Evolutionary conservation across 1,139 yeast genomes (phyloP).

Genomic region (Kodamaea anthophila): DNA sequence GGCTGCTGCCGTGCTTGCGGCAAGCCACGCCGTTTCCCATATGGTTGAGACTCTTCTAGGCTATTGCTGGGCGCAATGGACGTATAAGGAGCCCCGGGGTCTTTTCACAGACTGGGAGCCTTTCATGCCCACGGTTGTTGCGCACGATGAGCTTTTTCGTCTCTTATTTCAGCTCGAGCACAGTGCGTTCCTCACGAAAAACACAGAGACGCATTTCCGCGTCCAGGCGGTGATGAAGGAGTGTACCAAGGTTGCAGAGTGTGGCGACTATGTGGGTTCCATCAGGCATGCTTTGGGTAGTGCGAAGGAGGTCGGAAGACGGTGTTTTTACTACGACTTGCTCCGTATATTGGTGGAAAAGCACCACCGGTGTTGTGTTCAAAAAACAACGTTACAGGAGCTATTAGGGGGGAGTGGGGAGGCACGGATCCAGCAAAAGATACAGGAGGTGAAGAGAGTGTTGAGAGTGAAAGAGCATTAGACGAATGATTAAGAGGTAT

Average conservation of each 20-base stretch:
- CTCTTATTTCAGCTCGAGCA: no score
- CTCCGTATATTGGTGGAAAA: conserved; percentile 18
- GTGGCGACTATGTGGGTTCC: conserved; percentile 27
- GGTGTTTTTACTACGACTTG: conserved; percentile 23
- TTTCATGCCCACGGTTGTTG: no score
- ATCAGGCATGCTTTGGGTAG: conserved; percentile 28
- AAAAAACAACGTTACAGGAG: conserved; percentile 13
- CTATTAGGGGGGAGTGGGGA: conserved; percentile 3
- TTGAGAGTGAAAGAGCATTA: no score
- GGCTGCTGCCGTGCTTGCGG: no score
- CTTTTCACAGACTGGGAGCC: neutral
- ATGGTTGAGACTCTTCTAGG: no score
- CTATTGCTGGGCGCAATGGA: conserved; percentile 40
- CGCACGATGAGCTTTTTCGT: no score
- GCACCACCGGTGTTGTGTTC: conserved; percentile 30
- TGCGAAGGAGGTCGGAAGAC: conserved; percentile 13
- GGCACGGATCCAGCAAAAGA: conserved; percentile 1
- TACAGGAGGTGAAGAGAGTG: neutral
- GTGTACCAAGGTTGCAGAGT: conserved; percentile 15
- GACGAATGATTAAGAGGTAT: no score
- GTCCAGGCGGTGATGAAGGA: conserved; percentile 21
- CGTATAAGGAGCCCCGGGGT: no score
- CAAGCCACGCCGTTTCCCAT: no score
- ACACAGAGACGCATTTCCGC: no score
- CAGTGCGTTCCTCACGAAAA: no score